Base-by-base conservation (phyloP, 495 filamentous ascomycete species). In the Wilcoxina mikolae region DNA sequence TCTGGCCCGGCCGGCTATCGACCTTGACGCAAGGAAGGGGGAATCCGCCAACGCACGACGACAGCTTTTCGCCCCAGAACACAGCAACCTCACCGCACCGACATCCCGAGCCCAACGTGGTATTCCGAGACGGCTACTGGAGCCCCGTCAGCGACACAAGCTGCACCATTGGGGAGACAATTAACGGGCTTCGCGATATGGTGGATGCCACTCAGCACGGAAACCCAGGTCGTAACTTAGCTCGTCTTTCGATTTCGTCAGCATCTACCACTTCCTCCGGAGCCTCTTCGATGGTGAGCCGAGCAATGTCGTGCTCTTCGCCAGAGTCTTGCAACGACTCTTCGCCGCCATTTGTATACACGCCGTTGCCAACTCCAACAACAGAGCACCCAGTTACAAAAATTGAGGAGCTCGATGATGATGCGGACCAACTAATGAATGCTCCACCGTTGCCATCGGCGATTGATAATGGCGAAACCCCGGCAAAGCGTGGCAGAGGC, bases 401-500 rank as follows among this genome's bases (percentile, higher is more conserved):
- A 38, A 65, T 65, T 48, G 62, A 65, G 49, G 62, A 65, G 29
- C 27, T 65, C 26, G 62, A 65, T 31, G 53, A 65, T 35, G 57
- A 55, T 23, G 46, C 59, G 3, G 18, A 28, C 45, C 41, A 54
- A 12, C 25, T 61, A 25, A 56, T 49, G 27, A 55, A 56, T 52
- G 58, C 49, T 12, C 61, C 61, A 25, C 54, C 51, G 12, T 24
- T 61, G 35, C 61, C 44, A 45, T 56, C 62, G 26, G 58, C 49
- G 50, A 39, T 56, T 42, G 10, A 26, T 1, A 38, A 22, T 9
- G 28, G 17, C 5, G 55, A 53, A 35, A 54, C 47, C 22, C 58
- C 59, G 46, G 61, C 66, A 24, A 82, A 80, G 60, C 65, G 81
- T 55, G 77, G 76, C 15, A 78, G 88, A 65, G 88, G 88, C 22